Percentiles rank a stretch among this genome's conserved stretches.
Conservation (phyloP, 2,329 filamentous ascomycete species). For the Colletotrichum sp. region DNA sequence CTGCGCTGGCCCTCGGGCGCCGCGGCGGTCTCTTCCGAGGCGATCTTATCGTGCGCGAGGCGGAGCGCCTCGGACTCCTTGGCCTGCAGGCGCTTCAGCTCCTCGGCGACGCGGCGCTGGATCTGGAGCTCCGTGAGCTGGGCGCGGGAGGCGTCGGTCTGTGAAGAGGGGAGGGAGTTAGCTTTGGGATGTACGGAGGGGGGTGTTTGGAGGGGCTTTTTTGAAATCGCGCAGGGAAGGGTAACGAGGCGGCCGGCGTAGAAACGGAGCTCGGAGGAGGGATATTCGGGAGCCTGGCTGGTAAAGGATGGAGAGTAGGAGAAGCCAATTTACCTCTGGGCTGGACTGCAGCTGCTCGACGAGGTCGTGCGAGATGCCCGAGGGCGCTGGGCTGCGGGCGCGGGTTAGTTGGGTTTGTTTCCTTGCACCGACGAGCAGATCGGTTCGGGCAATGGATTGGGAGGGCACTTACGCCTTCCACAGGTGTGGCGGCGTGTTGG, state of each 20-base stretch:
- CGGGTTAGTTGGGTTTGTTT: conserved; percentile 17
- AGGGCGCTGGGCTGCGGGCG: conserved; percentile 45
- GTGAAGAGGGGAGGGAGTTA: not conserved
- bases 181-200: not conserved
- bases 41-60: conserved; percentile 69
- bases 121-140: conserved; percentile 86
- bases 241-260: not conserved
- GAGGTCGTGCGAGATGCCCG: conserved; percentile 77
- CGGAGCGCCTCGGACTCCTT: conserved; percentile 73
- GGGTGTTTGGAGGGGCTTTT: not conserved
- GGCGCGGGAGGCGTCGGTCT: conserved; percentile 90
- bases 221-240: not conserved
- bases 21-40: conserved; percentile 38
- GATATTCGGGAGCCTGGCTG: not conserved
- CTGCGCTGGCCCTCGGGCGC: conserved; percentile 32
- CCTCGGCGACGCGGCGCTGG: conserved; percentile 83
- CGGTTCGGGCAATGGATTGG: not conserved
- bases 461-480: conserved; percentile 60
- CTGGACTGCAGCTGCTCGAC: conserved; percentile 83
- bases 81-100: conserved; percentile 80
- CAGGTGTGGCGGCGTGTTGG: conserved; percentile 43
- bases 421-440: not conserved
- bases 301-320: not conserved
- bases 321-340: conserved; percentile 71
- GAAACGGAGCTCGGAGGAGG: not conserved